These are phyloP conservation scores for Ascoidea asiatica DNA, from an alignment of 805 yeast genomes.

Conservation along the genomic window DNA sequence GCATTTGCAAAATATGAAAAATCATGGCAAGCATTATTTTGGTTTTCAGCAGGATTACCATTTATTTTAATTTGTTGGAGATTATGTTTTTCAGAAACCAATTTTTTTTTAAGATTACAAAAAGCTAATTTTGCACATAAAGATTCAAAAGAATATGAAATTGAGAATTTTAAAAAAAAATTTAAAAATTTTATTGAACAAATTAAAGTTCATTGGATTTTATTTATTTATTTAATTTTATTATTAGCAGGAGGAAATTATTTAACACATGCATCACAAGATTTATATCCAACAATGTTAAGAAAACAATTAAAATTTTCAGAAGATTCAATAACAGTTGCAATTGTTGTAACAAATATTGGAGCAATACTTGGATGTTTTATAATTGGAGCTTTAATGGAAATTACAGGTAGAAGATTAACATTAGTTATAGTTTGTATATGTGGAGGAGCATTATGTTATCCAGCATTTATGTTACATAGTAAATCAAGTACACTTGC, in stretches of 20 bases:
- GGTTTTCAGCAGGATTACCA: constrained; percentile 65
- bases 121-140: constrained; percentile 11
- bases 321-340: constrained; percentile 37
- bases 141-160: constrained; percentile 16
- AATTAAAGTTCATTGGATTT: constrained; percentile 43
- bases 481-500: constrained; percentile 41
- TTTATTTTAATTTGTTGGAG: constrained; percentile 46
- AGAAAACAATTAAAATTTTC: constrained; percentile 35
- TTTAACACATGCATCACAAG: constrained; percentile 66
- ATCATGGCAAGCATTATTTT: constrained; percentile 59
- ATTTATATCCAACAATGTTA: constrained; percentile 53
- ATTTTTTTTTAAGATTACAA: constrained; percentile 27
- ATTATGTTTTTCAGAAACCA: constrained; percentile 44
- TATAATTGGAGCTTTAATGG: constrained; percentile 39
- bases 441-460: constrained; percentile 45
- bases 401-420: constrained; percentile 41
- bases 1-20: constrained; percentile 45
- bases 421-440: constrained; percentile 37
- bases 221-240: constrained; percentile 40
- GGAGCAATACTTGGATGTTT: constrained; percentile 49
- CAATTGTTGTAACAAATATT: constrained; percentile 43
- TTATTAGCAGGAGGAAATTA: constrained; percentile 61
- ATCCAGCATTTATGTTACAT: constrained; percentile 40
- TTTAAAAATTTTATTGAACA: constrained; percentile 14
- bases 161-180: constrained; percentile 2